Conservation (phyloP, 2,329 filamentous ascomycete genomes). For the Mollisia scopiformis region DNA sequence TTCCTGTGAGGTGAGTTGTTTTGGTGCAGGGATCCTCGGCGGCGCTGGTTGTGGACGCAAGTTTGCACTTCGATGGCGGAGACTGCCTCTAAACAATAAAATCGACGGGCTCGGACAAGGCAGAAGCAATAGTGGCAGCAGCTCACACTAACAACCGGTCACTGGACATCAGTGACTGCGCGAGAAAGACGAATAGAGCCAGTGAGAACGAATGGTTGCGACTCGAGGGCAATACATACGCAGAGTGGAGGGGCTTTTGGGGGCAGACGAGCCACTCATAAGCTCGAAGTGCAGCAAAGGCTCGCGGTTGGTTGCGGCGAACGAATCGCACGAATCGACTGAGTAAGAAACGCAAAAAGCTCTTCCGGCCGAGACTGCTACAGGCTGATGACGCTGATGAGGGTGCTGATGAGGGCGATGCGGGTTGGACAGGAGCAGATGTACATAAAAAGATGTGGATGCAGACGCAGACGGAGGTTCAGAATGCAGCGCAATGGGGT, state of each 20-base stretch:
- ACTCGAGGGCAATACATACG: slow-evolving; percentile 23
- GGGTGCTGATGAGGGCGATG: too few relatives aligned
- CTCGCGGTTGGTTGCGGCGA: slow-evolving; percentile 28
- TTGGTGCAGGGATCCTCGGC: slow-evolving; percentile 30
- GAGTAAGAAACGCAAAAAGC: slow-evolving; percentile 18
- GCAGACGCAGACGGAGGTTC: slow-evolving; percentile 1
- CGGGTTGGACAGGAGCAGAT: slow-evolving; percentile 15
- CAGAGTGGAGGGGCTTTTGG: slow-evolving; percentile 23
- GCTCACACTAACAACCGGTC: slow-evolving; percentile 29
- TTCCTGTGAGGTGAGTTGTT: slow-evolving; percentile 33
- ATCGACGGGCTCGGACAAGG: slow-evolving; percentile 12
- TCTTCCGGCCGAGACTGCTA: slow-evolving; percentile 17
- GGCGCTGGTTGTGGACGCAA: slow-evolving; percentile 18
- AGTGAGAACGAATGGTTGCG: slow-evolving; percentile 21
- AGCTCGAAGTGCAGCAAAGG: slow-evolving; percentile 17
- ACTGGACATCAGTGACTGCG: slow-evolving; percentile 30
- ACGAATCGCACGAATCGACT: slow-evolving; percentile 24
- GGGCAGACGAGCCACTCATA: slow-evolving; percentile 31
- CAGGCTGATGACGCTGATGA: slow-evolving; percentile 28
- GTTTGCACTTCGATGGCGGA: slow-evolving; percentile 18
- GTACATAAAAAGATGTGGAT: slow-evolving; percentile 19
- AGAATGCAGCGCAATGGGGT: too few relatives aligned
- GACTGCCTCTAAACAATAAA: slow-evolving; percentile 14
- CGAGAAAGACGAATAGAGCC: slow-evolving; percentile 23
- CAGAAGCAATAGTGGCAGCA: slow-evolving; percentile 21